Percentiles rank a stretch among this genome's conserved stretches.
These are phyloP conservation scores for Ceratocystis lukuohia DNA, from an alignment of 2,329 filamentous ascomycete species.

Conservation along the genomic window DNA sequence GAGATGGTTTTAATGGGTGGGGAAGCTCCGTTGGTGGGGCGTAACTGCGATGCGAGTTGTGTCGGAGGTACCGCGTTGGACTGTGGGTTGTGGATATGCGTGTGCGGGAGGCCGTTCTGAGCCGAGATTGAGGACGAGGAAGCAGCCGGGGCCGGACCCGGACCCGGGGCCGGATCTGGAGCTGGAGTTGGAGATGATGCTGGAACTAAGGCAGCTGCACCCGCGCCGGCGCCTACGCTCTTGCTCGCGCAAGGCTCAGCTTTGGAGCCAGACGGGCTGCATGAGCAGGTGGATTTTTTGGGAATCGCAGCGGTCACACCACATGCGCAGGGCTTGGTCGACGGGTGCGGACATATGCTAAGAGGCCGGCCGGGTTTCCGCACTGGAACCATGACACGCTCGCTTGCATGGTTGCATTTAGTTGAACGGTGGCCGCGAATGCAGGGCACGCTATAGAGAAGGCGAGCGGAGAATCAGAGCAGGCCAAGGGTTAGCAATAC, in stretches of 20 bases:
- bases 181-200: too few species aligned
- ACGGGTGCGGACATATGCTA: conserved; percentile 54
- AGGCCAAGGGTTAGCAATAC: conserved; percentile 4
- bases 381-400: conserved; percentile 56
- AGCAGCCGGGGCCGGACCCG: neutral
- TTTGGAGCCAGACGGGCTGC: conserved; percentile 26
- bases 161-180: neutral
- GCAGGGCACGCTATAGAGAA: conserved; percentile 49
- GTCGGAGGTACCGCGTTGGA: neutral
- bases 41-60: neutral
- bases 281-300: conserved; percentile 43
- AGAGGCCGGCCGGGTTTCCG: conserved; percentile 58
- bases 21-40: conserved; percentile 22
- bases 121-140: neutral
- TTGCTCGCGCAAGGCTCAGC: neutral
- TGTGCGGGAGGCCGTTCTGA: neutral
- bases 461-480: neutral
- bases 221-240: neutral
- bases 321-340: conserved; percentile 47
- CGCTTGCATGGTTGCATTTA: conserved; percentile 55
- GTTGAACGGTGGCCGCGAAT: conserved; percentile 65
- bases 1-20: conserved; percentile 18
- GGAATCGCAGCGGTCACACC: conserved; percentile 53
- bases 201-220: neutral
- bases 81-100: neutral